Evolutionary conservation across 2,329 filamentous ascomycete species (phyloP).

Genomic region (Colletotrichum agaves): DNA sequence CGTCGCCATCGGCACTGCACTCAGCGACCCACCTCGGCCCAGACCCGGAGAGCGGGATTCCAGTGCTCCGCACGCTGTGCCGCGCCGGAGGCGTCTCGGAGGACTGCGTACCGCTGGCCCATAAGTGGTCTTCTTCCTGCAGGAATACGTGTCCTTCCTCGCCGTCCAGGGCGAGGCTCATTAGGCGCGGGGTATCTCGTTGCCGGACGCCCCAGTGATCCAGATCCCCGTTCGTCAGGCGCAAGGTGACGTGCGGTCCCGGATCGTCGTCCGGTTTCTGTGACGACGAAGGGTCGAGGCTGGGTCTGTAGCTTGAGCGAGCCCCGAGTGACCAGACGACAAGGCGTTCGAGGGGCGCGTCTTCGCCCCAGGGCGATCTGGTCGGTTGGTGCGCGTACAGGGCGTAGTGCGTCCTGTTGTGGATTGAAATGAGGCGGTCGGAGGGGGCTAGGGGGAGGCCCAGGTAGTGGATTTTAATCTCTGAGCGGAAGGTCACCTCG

Average conservation of each 20-base stretch:
- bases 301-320: slow-evolving; percentile 60
- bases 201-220: slow-evolving; percentile 65
- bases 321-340: slow-evolving; percentile 69
- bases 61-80: slow-evolving; percentile 60
- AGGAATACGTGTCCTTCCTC: slow-evolving; percentile 59
- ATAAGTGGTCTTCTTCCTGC: slow-evolving; percentile 65
- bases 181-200: slow-evolving; percentile 59
- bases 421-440: slow-evolving; percentile 71
- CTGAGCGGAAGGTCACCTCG: slow-evolving; percentile 61
- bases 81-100: slow-evolving; percentile 52
- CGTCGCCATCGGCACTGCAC: slow-evolving; percentile 56
- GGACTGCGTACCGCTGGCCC: slow-evolving; percentile 58
- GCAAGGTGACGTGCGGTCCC: slow-evolving; percentile 52
- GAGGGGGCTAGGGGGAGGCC: slow-evolving; percentile 64
- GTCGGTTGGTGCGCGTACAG: slow-evolving; percentile 72
- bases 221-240: slow-evolving; percentile 62
- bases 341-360: slow-evolving; percentile 67
- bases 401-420: slow-evolving; percentile 68
- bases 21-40: slow-evolving; percentile 63
- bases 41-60: slow-evolving; percentile 61
- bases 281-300: slow-evolving; percentile 52
- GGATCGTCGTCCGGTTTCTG: slow-evolving; percentile 1
- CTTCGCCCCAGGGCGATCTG: slow-evolving; percentile 64
- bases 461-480: slow-evolving; percentile 70
- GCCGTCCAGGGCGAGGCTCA: slow-evolving; percentile 61